Evolutionary conservation across 495 filamentous ascomycete genomes (phyloP).

Genomic region (Amniculicola lignicola): DNA sequence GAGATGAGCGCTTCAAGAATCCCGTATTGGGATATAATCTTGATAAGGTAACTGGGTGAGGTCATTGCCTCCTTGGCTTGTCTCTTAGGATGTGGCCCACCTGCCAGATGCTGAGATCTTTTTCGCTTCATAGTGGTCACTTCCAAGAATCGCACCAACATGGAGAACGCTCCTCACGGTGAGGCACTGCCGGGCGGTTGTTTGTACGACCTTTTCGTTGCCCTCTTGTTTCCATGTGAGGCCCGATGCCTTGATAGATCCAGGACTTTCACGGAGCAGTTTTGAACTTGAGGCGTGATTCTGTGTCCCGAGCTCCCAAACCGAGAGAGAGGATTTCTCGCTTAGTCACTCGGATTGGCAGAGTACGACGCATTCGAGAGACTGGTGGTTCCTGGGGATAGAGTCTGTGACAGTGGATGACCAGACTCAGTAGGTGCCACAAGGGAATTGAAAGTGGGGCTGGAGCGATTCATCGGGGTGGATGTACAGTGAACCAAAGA

Average conservation of each 20-base stretch:
- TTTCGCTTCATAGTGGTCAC: not conserved
- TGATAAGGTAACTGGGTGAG: not conserved
- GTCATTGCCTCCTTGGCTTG: not conserved
- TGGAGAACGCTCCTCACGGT: not conserved
- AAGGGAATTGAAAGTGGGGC: no score
- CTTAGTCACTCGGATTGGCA: no score
- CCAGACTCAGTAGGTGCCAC: no score
- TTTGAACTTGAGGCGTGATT: not conserved
- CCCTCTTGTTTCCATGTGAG: no score
- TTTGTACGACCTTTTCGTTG: not conserved
- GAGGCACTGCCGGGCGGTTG: not conserved
- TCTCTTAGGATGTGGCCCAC: not conserved
- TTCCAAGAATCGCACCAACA: not conserved
- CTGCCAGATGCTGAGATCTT: not conserved
- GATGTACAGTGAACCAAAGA: no score
- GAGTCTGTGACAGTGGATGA: no score
- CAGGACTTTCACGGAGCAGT: no score
- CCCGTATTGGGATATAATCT: constrained; percentile 14
- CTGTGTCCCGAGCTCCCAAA: not conserved
- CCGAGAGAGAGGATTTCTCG: no score
- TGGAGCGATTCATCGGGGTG: no score
- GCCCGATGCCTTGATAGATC: no score
- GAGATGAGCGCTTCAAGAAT: constrained; percentile 4
- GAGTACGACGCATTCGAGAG: no score
- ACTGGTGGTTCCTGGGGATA: no score